Evolutionary conservation across 2,329 filamentous ascomycete genomes (phyloP), one percentile per base, ranked within the genome.

Genomic region (Pyrenophora tritici-repentis): DNA sequence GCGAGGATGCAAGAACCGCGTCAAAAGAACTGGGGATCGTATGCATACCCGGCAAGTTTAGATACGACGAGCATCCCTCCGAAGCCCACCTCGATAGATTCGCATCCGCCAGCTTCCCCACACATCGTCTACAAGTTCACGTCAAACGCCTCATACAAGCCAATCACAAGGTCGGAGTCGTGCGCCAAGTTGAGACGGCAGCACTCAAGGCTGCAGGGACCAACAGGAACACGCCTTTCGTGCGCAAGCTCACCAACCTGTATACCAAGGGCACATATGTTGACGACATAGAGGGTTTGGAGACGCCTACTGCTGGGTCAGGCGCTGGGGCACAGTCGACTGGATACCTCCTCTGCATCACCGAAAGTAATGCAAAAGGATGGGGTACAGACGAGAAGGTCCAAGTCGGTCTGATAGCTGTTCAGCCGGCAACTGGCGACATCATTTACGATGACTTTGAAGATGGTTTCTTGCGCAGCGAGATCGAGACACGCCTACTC

Each of bases 181-280:
- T 99, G 8, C 83, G 93, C 22, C 94, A 99, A 74, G 81, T 96
- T 22, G 94, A 99, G 74, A 99, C 94, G 0, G 94, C 94, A 2
- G 94, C 94, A 0, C 78, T 99, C 54, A 99, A 99, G 72, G 96
- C 96, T 58, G 94, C 86, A 1, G 93, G 94, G 37, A 91, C 96
- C 70, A 99, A 97, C 73, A 86, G 90, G 50, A 97, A 96, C 68
- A 84, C 91, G 0, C 92, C 94, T 0, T 99, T 99, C 64, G 84
- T 91, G 32, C 86, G 94, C 31, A 94, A 96, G 65, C 85, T 99
- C 65, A 97, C 94, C 13, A 97, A 96, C 67, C 81, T 99, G 6
- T 99, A 99, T 75, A 99, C 94, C 7, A 99, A 97, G 73, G 94
- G 92, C 36, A 99, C 94, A 2, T 99, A 97, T 64, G 88, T 99